Conservation (phyloP, 2,329 filamentous ascomycete genomes). For the Aureobasidium sp. region DNA sequence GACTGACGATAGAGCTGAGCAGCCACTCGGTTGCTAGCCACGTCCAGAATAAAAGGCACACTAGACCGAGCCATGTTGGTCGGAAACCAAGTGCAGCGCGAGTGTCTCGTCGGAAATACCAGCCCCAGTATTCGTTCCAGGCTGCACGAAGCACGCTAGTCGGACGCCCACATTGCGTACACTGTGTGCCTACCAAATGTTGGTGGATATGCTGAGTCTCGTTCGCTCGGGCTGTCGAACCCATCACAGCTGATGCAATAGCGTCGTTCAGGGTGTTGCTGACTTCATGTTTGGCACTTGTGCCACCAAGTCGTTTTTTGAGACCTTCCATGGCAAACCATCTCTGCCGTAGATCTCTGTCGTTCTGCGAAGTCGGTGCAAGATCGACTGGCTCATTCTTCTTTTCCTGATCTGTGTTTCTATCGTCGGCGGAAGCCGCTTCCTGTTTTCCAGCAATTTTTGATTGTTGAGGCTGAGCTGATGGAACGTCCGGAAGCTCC, state of each 20-base stretch:
- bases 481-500: conserved; percentile 17
- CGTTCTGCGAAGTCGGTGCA: conserved; percentile 29
- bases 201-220: background rate
- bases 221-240: background rate
- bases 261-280: background rate
- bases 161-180: conserved; percentile 23
- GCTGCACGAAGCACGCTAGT: conserved; percentile 25
- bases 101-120: conserved; percentile 25
- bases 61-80: conserved; percentile 36
- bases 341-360: conserved; percentile 38
- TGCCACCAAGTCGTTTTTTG: conserved; percentile 35
- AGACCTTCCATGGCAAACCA: conserved; percentile 35
- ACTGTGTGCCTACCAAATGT: background rate
- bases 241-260: background rate
- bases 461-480: background rate
- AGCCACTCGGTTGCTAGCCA: conserved; percentile 11
- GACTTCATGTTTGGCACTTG: conserved; percentile 18
- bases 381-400: background rate
- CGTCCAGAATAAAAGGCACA: conserved; percentile 29
- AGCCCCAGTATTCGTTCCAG: conserved; percentile 25
- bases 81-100: conserved; percentile 23
- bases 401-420: background rate
- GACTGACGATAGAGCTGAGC: conserved; percentile 41
- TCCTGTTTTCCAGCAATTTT: background rate
- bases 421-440: background rate